Base-by-base conservation (phyloP, 495 filamentous ascomycete genomes). In the Terfezia boudieri region DNA sequence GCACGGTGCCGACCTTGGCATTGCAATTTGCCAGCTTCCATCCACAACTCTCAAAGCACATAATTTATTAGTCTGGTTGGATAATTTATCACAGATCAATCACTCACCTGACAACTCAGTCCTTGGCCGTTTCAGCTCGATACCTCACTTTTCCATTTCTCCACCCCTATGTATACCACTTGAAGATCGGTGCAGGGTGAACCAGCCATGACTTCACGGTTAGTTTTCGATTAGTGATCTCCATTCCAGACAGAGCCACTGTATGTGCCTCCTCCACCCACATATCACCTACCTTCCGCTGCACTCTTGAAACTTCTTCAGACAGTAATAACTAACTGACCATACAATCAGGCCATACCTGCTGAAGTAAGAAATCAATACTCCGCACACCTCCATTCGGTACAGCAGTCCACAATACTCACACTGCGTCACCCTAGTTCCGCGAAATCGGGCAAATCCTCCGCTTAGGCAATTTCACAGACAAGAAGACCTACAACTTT, bases 391-490 rank as follows among this genome's bases (percentile, higher is more conserved):
- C 37, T 61, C 52, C 53, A 49, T 36, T 51, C 57, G 32, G 53
- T 11, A 32, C 41, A 56, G 37, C 20, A 35, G 32, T 52, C 54
- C 54, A 37, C 16, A 53, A 46, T 48, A 50, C 36, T 36, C 53
- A 57, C 52, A 43, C 56, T 62, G 60, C 50, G 53, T 49, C 14
- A 51, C 50, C 37, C 41, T 68, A 96, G 88, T 99, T 99, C 77
- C 86, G 86, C 65, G 96, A 96, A 71, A 99, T 99, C 64, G 84
- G 83, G 57, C 90, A 99, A 68, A 96, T 87, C 50, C 78, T 99
- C 57, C 96, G 90, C 68, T 79, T 99, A 9, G 90, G 90, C 55
- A 99, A 99, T 71, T 77, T 96, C 41, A 99, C 90, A 59, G 85
- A 92, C 70, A 84, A 86, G 66, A 76, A 83, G 57, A 94, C 87